Base-by-base conservation (phyloP, 768 basidiomycete species). In the Calocybe cyanea region DNA sequence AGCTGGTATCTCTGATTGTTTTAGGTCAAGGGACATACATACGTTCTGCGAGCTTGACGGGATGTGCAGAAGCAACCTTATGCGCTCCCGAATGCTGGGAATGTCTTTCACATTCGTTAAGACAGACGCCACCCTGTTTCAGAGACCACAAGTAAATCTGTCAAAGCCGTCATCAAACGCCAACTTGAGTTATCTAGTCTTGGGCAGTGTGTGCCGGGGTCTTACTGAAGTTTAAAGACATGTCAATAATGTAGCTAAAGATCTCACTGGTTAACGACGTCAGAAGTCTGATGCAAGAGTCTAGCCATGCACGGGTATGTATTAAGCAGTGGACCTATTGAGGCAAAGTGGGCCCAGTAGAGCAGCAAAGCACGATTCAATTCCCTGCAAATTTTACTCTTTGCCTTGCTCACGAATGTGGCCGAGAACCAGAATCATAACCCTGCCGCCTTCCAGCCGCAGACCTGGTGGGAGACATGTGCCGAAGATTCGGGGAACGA, bases 401-500 rank as follows among this genome's bases (percentile, higher is more conserved):
- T 28, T 11, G 11, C 11, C 6, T 6, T 6, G 6, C 6, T 28
- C 6, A 28, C 6, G 5, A 28, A 28, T 11, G 25, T 28, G 25
- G 25, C 25, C 25, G 6, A 28, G 25, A 28, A 28, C 11, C 11
- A 28, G 5, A 28, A 11, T 28, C 25, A 28, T 28, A 38, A 11
- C 15, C 24, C 11, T 45, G 38, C 25, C 43, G 28, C 17, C 45
- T 45, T 21, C 40, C 45, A 21, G 46, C 45, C 28, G 45, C 35
- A 30, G 45, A 14, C 28, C 23, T 43, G 23, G 31, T 45, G 10
- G 42, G 42, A 38, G 25, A 48, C 34, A 48, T 47, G 32, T 45
- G 45, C 48, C 43, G 48, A 44, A 38, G 23, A 31, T 46, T 50
- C n/a, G 45, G 41, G 31, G 48, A 45, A 21, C 49, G 55, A 34